Base-by-base conservation (phyloP, 371 early-diverging fungal species). In the Lichtheimia corymbifera region DNA sequence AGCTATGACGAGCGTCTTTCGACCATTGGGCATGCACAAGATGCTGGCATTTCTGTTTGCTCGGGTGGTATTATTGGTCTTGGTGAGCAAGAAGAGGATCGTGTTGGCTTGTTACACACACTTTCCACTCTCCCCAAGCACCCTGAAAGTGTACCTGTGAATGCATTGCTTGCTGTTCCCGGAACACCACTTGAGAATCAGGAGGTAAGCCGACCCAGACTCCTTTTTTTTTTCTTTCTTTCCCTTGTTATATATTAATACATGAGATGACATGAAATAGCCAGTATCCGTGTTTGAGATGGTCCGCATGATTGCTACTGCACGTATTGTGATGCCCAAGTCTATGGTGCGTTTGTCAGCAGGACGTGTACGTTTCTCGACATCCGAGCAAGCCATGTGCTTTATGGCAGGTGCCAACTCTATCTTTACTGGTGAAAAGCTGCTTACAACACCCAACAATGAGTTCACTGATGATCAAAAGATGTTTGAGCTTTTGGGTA, bases 381-480 rank as follows among this genome's bases (percentile, higher is more conserved):
- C 83, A 20, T 76, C 90, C 5, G 93, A 93, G 68, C 91, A 91
- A 69, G 88, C 91, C 27, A 66, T 66, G 66, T 92, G 92, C 75
- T 93, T 93, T 74, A 86, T 91, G 85, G 88, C 91, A 11, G 93
- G 93, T 61, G 93, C 93, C 60, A 93, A 93, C 80, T 89, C 90
- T 14, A 91, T 93, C 70, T 93, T 93, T 66, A 93, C 93, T 14
- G 93, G 93, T 59, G 92, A 93, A 65, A 91, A 89, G 72, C 76
- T 93, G 54, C 71, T 93, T 66, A 93, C 93, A n/a, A 93, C 93
- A 0, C 89, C 89, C 59, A 91, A 91, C 80, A 93, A 91, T 72
- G 89, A 85, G 62, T 76, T 80, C 52, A 80, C 79, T 30, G 87
- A 87, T 18, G 93, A 93, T 66, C 77, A 87, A 73, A 76, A 76